Percentiles rank a stretch among this genome's conserved stretches.
phyloP scores from a whole-genome alignment of 306 rosid genomes.

The Medicago lupulina region DNA sequence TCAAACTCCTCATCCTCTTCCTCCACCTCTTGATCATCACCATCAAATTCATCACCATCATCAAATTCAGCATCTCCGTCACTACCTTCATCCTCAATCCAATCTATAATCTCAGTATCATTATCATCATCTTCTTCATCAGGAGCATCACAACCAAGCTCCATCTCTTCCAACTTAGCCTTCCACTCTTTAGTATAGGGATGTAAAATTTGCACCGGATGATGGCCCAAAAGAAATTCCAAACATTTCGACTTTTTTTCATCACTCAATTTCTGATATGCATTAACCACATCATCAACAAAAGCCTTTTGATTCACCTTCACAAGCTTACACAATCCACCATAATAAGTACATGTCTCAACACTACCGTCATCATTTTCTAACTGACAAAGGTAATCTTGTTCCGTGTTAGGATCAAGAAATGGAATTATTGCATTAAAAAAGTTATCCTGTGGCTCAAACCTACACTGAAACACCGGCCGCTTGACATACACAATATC shows the following conservation, averaged over 20 bases:
- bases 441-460: conserved; percentile 87
- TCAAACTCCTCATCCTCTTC: conserved; percentile 40
- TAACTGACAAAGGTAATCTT: conserved; percentile 64
- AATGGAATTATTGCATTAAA: conserved; percentile 64
- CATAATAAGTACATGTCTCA: conserved; percentile 79
- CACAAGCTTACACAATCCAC: conserved; percentile 85
- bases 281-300: conserved; percentile 93
- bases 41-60: conserved; percentile 26
- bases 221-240: conserved; percentile 75
- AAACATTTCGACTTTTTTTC: conserved; percentile 84
- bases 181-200: conserved; percentile 98
- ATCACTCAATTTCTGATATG: conserved; percentile 75
- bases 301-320: conserved; percentile 80
- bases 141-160: conserved; percentile 96
- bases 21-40: conserved; percentile 9
- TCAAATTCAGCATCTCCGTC: conserved; percentile 26
- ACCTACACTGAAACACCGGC: conserved; percentile 83
- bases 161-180: conserved; percentile 89
- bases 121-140: conserved; percentile 66
- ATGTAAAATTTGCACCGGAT: conserved; percentile 79
- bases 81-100: conserved; percentile 70
- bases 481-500: conserved; percentile 84
- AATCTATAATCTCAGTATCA: conserved; percentile 70
- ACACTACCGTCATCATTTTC: conserved; percentile 70
- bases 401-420: conserved; percentile 79